Base-by-base conservation (phyloP, 108 stramenopile species). In the Nitzschia sp. region DNA sequence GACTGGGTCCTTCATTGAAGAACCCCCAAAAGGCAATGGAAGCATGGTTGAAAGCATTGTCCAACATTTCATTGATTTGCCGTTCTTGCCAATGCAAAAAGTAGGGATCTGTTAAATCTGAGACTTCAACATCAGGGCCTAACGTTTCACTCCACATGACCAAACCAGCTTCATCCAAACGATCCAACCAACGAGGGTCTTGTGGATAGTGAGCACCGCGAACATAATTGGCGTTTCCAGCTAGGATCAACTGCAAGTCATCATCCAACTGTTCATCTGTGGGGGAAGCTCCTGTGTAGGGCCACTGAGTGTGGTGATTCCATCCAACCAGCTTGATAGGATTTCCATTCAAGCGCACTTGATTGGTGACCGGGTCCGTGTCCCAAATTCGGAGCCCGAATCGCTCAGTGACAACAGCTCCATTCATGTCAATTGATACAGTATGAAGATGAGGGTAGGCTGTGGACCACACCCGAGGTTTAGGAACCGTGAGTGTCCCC, bases 151-250 rank as follows among this genome's bases (percentile, higher is more conserved):
- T 70, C 80, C 80, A 80, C 46, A 76, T 67, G 53, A 67, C 72
- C 15, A 80, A 41, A 14, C 80, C 80, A 15, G 12, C 44, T 48
- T 76, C 80, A 58, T 80, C 80, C 48, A 80, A 51, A 21, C 50
- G 65, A 65, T 80, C 80, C 48, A 80, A 55, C 75, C 75, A 80
- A 8, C 75, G 75, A 11, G 72, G 75, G 60, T 80, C 75, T 57
- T 80, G 80, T 10, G 80, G 80, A 57, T 80, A 80, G 40, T 80
- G 80, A 2, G 80, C 80, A 10, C 80, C 80, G 17, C 80, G 75
- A 0, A 80, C 75, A 63, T 56, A 76, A 53, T 80, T 80, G 29
- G 70, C 54, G 22, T 59, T 44, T 37, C 74, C 74, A 37, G 54
- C 42, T 21, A 50, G 55, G 15, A 80, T 39, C 14, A 76, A 57